Evolutionary conservation across 805 yeast species (phyloP).

Genomic region (Starmerella sp.): DNA sequence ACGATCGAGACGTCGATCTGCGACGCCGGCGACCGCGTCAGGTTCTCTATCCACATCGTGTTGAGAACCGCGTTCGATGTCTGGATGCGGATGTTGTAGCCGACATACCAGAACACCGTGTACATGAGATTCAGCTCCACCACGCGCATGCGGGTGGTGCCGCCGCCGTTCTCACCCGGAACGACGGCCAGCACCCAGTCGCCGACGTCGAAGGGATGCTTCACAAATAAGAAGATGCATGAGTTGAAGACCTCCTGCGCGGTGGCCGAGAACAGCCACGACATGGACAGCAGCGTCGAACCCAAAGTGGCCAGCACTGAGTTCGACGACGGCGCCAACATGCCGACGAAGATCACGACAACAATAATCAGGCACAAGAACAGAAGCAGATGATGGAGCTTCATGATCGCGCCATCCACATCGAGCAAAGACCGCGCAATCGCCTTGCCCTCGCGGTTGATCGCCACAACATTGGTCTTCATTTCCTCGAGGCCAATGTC

Average conservation of each 20-base stretch:
- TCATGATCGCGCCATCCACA: slow-evolving; percentile 32
- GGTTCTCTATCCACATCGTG: slow-evolving; percentile 31
- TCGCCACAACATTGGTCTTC: slow-evolving; percentile 26
- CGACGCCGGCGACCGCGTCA: slow-evolving; percentile 30
- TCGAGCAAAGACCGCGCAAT: slow-evolving; percentile 31
- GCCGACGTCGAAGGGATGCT: slow-evolving; percentile 36
- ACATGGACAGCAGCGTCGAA: slow-evolving; percentile 31
- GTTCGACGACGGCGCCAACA: slow-evolving; percentile 33
- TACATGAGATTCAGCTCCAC: slow-evolving; percentile 29
- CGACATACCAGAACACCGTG: slow-evolving; percentile 28
- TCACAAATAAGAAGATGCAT: slow-evolving; percentile 33
- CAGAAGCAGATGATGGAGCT: slow-evolving; percentile 31
- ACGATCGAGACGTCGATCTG: slow-evolving; percentile 21
- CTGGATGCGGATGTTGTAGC: slow-evolving; percentile 28
- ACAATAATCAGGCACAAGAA: slow-evolving; percentile 28
- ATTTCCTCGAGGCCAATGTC: slow-evolving; percentile 31
- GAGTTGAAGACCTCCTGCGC: slow-evolving; percentile 33
- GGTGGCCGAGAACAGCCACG: slow-evolving; percentile 31
- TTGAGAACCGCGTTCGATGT: slow-evolving; percentile 32
- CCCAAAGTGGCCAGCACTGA: slow-evolving; percentile 35
- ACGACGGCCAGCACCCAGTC: slow-evolving; percentile 29
- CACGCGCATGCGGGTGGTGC: slow-evolving; percentile 25
- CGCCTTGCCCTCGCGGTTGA: slow-evolving; percentile 29
- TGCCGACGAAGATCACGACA: slow-evolving; percentile 32
- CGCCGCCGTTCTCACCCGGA: slow-evolving; percentile 14